A percentile compares a stretch with the other conserved stretches of the same genome.
phyloP scores from a whole-genome alignment of 2,329 filamentous ascomycete genomes.

The Setomelanomma holmii region DNA sequence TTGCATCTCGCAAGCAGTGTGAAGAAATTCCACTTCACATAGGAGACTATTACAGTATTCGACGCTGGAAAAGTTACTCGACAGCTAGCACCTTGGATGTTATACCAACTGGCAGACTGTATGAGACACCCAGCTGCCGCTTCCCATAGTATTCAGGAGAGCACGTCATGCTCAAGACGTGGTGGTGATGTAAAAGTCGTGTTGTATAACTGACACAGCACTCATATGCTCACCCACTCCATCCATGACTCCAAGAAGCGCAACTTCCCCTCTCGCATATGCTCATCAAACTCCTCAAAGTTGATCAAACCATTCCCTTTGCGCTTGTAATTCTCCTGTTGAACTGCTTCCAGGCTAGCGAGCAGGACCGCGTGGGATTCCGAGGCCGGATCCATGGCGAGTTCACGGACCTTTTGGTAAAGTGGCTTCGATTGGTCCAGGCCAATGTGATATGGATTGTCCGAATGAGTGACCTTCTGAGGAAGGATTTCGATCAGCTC shows the following conservation, averaged over 20 bases:
- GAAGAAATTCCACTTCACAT: no score
- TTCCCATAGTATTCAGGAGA: no score
- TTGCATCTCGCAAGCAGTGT: no score
- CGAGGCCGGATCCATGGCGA: conserved; percentile 23
- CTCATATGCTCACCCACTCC: conserved; percentile 66
- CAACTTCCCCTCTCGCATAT: conserved; percentile 70
- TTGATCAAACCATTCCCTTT: conserved; percentile 82
- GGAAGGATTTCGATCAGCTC: conserved; percentile 1
- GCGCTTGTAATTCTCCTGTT: conserved; percentile 71
- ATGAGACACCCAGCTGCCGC: no score
- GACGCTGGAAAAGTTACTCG: no score
- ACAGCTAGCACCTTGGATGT: no score
- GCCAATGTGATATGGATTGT: conserved; percentile 20
- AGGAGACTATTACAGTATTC: no score
- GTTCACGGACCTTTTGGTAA: conserved; percentile 25
- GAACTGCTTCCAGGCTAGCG: conserved; percentile 66
- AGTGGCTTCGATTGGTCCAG: conserved; percentile 19
- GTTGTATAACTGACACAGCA: no score
- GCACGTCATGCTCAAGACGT: no score
- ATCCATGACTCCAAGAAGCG: conserved; percentile 90
- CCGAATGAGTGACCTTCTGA: conserved; percentile 14
- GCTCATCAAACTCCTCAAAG: conserved; percentile 79
- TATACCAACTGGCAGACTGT: no score
- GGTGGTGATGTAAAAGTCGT: no score
- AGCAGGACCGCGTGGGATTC: conserved; percentile 47